These are phyloP conservation scores for Sporobolomyces pararoseus DNA, from an alignment of 768 basidiomycete species.

Conservation along the genomic window DNA sequence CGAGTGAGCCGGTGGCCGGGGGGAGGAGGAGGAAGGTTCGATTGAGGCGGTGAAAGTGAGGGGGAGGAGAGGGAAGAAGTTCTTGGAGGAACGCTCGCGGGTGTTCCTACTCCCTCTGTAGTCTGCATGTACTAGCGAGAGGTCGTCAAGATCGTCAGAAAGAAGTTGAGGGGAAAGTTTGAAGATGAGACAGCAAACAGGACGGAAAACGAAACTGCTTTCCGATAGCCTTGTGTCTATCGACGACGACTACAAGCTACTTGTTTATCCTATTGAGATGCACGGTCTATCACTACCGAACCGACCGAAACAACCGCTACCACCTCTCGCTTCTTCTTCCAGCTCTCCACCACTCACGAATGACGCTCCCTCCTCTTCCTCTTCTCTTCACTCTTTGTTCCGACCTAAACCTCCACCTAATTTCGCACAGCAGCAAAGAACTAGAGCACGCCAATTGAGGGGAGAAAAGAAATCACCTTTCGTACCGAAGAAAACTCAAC, in stretches of 20 bases:
- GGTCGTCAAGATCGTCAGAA: neutral
- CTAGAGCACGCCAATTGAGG: neutral
- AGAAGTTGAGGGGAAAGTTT: too few species aligned
- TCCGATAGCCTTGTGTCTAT: too few species aligned
- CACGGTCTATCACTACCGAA: conserved; percentile 25
- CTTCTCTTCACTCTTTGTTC: conserved; percentile 5
- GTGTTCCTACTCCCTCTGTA: neutral
- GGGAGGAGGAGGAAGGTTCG: neutral
- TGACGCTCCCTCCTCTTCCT: conserved; percentile 1
- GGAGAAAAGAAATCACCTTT: conserved; percentile 30
- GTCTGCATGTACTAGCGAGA: neutral
- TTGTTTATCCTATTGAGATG: neutral
- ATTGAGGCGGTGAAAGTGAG: neutral
- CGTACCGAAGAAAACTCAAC: conserved; percentile 21
- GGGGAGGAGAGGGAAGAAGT: too few species aligned
- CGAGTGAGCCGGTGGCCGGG: neutral
- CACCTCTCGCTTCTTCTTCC: conserved; percentile 14
- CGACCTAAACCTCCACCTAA: conserved; percentile 4
- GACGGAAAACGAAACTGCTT: neutral
- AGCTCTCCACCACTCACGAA: neutral
- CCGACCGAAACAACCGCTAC: neutral
- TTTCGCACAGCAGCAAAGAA: neutral
- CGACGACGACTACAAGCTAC: too few species aligned
- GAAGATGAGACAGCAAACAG: too few species aligned
- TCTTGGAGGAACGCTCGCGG: neutral